Base-by-base conservation (phyloP, 106 monocot species). In the Iris macrosiphon region DNA sequence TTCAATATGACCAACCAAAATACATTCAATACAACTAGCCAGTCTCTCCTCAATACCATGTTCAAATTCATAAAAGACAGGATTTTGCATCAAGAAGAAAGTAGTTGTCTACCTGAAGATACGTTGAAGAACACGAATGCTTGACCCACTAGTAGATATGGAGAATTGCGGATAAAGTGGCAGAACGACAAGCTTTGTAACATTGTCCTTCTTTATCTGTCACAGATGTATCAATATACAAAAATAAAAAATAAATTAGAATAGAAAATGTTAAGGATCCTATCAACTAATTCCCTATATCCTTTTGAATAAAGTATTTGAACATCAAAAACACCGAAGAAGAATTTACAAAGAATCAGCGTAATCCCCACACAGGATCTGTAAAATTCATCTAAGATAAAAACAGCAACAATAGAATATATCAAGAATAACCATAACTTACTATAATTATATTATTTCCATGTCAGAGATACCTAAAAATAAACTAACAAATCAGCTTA, bases 151-250 rank as follows among this genome's bases (percentile, higher is more conserved):
- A 32, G 92, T 92, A 19, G 92, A 92, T 57, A 92, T 92, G 44
- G 92, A 92, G 59, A 70, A 92, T 61, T 92, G 92, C 60, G 92
- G 92, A 76, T 92, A 92, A 52, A 92, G 85, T 58, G 92, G 92
- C 14, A 92, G 79, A 55, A 92, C 70, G 56, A 92, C 82, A 60
- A 92, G 78, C 66, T 75, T 86, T 31, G 81, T 79, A 62, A 92
- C 68, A 2, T 64, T 64, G 69, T 92, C 92, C 76, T 52, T 79
- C 62, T 82, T 92, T 26, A 86, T 76, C 92, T 89, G 68, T 32
- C 45, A 62, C n/a, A 24, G n/a, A 24, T 45, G 7, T 6, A 20
- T 18, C 30, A 6, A 30, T 21, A n/a, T 19, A 26, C 19, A 49
- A 38, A 30, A 26, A 40, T 16, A 51, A 13, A 35, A 51, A 62